phyloP scores from a whole-genome alignment of 73 alveolate species.

The Paramecium sonneborni region DNA sequence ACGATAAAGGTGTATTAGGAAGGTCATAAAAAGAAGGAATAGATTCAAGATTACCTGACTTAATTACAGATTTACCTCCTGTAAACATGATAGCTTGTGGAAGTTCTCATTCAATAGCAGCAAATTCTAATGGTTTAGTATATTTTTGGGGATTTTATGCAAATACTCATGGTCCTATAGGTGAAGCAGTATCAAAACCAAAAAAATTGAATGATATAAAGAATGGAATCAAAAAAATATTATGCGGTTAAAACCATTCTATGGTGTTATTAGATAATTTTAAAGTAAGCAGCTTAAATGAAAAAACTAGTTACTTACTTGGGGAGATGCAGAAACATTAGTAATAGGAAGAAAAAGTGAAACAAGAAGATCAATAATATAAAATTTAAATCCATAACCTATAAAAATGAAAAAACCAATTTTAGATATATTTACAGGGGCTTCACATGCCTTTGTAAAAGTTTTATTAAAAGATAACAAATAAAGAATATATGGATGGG shows the following conservation, averaged over 20 bases:
- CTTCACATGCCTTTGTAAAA: constrained; percentile 66
- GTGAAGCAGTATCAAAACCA: constrained; percentile 57
- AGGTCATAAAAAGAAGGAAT: constrained; percentile 43
- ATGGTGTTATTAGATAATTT: constrained; percentile 62
- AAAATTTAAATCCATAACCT: constrained; percentile 50
- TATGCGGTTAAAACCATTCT: constrained; percentile 69
- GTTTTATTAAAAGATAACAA: constrained; percentile 4
- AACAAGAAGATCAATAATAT: constrained; percentile 52
- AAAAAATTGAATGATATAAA: not conserved
- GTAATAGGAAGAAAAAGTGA: constrained; percentile 69
- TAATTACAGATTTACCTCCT: constrained; percentile 40
- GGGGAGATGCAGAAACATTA: constrained; percentile 62
- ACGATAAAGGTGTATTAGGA: constrained; percentile 86
- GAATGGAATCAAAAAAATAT: constrained; percentile 44
- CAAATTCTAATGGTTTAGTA: constrained; percentile 60
- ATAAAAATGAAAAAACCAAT: constrained; percentile 47
- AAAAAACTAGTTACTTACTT: not conserved
- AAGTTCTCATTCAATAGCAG: constrained; percentile 73
- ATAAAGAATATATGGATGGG: constrained; percentile 68
- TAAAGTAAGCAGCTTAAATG: not conserved
- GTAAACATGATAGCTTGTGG: constrained; percentile 72
- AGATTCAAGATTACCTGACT: constrained; percentile 49
- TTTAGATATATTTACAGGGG: constrained; percentile 61
- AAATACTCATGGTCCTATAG: constrained; percentile 69
- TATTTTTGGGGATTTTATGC: constrained; percentile 75